Base-by-base conservation (phyloP, 192 early-diverging fungal species). In the Coemansia sp. region DNA sequence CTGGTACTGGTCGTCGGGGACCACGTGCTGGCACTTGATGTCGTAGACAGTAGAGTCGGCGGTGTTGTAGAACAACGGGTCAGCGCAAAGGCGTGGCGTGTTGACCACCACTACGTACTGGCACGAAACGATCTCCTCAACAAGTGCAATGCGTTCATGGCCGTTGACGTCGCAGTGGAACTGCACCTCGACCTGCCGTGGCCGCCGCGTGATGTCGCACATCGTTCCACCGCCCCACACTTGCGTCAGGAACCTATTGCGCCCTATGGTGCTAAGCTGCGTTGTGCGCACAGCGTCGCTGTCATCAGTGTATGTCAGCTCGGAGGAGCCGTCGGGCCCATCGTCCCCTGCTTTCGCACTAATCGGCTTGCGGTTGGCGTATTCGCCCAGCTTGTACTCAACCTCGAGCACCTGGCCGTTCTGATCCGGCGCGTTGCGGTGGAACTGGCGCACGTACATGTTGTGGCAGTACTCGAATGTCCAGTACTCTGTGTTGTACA, bases 391-490 rank as follows among this genome's bases (percentile, higher is more conserved):
- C 43, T 56, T 33, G 70, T 78, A 81, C 26, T 82, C 75, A 4
- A 77, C 61, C 58, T 79, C 78, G 16, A 68, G 61, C 5, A 72
- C 48, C 2, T 64, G 64, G 31, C 77, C 76, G 2, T 57, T 30
- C 28, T 65, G 48, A 51, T 81, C 77, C 0, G 63, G 59, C 20
- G 70, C 53, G 40, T 71, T 57, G 29, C 72, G 61, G 66, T 87
- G 86, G 69, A 76, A 89, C 78, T 93, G 91, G 8, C 84, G 84
- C 33, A 91, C 83, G 35, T 86, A 61, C 8, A 60, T 62, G 30
- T 48, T 43, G 74, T 93, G 93, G 68, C 94, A 96, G 70, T 91
- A 96, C 70, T 93, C 90, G 67, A 94, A 96, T 0, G 86, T 86
- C 90, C 91, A 96, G 76, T 85, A 94, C 23, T 80, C 67, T 34